A percentile compares a stretch with the other conserved stretches of the same genome.
These are phyloP conservation scores for Pythium dissotocum DNA, from an alignment of 352 stramenopile genomes.

Conservation along the genomic window DNA sequence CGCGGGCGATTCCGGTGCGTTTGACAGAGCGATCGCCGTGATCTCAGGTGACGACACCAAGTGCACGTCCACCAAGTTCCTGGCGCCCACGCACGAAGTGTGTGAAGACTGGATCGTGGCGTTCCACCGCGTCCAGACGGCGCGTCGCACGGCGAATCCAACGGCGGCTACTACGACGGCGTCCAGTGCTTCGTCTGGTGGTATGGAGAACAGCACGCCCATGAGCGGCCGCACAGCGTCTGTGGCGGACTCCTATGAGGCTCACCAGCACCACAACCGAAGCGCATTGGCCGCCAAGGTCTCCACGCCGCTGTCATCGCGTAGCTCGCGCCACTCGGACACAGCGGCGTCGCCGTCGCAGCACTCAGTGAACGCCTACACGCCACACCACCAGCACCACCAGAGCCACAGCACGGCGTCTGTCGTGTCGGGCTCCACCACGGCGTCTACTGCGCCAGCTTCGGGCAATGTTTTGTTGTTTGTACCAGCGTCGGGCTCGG, in stretches of 20 bases:
- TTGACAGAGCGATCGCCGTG: constrained; percentile 50
- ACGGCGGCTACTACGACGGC: neutral
- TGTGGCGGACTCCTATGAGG: neutral
- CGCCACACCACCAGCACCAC: neutral
- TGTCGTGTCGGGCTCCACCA: constrained; percentile 35
- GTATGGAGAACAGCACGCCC: constrained; percentile 1
- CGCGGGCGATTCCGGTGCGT: constrained; percentile 21
- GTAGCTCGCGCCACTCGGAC: constrained; percentile 20
- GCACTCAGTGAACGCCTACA: constrained; percentile 8
- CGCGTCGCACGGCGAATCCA: constrained; percentile 2
- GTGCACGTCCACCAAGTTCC: constrained; percentile 45
- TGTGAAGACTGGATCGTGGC: constrained; percentile 55
- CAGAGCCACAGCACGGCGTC: neutral
- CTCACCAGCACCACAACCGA: neutral
- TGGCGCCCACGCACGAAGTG: constrained; percentile 40
- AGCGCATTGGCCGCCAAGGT: neutral
- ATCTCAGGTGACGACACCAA: constrained; percentile 43
- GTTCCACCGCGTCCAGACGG: constrained; percentile 61
- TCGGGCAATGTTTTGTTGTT: constrained; percentile 72
- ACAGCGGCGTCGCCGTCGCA: constrained; percentile 22
- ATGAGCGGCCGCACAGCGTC: neutral
- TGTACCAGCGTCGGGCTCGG: constrained; percentile 62
- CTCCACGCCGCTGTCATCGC: constrained; percentile 3
- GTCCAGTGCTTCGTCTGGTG: neutral
- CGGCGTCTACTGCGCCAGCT: constrained; percentile 29